Evolutionary conservation across 1,284 basidiomycete genomes (phyloP), one percentile per base, ranked within the genome.

Genomic region (Boletus mariae): DNA sequence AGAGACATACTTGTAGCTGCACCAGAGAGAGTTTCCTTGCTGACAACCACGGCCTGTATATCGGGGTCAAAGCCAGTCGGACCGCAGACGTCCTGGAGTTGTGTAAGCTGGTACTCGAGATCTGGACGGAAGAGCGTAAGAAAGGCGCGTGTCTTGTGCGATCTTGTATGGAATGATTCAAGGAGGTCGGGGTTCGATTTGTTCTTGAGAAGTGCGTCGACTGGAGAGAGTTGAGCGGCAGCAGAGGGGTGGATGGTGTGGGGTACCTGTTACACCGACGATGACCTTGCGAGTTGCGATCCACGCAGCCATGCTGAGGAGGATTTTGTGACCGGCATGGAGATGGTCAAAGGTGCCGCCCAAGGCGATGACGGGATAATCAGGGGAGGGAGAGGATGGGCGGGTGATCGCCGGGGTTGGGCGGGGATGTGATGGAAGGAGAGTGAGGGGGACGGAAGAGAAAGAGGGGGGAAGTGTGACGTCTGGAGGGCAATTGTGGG

Each of bases 251-350:
- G 50, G 58, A 55, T 51, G 50, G 49, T 50, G 35, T 54, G 44
- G 59, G 77, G 59, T 56, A 89, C 90, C 87, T 48, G 90, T 91
- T 35, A 99, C 77, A 5, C 97, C 97, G 51, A 97, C 84, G 58
- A 99, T 92, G 63, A 99, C 57, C 68, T 92, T 93, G 58, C 80
- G 71, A 45, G 74, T 71, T 1, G 93, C 79, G 54, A 98, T 83
- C 78, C 91, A 93, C 2, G 90, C 84, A 8, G 84, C 87, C 83
- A 97, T 93, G 61, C 92, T 92, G 5, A 99, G 80, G 35, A 99
- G 80, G 55, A 99, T 95, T 74, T 98, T 98, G 77, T 99, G 96
- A 0, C 96, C 96, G 1, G 94, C 85, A 68, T 99, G 96, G 15
- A 99, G 80, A 67, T 99, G 97, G 71, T 99, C 96, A 69, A 99